Evolutionary conservation across 805 yeast species (phyloP).

Genomic region (Pichia deserticola): DNA sequence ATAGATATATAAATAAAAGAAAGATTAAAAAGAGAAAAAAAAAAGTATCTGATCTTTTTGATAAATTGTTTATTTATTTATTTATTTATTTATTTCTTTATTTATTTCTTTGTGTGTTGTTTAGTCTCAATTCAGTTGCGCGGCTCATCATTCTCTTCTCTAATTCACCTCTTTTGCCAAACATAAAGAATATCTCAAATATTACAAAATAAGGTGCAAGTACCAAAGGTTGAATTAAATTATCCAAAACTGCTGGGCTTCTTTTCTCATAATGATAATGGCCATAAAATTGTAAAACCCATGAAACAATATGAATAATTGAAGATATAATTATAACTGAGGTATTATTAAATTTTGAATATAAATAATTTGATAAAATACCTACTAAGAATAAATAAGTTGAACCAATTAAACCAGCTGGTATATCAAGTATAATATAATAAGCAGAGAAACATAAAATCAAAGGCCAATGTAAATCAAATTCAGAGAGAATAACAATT

Average conservation of each 20-base stretch:
- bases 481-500: conserved; percentile 27
- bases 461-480: conserved; percentile 30
- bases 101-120: no score
- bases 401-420: conserved; percentile 39
- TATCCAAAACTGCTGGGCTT: conserved; percentile 84
- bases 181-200: conserved; percentile 61
- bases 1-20: neutral
- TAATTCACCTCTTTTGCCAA: conserved; percentile 55
- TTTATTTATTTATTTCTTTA: no score
- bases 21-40: no score
- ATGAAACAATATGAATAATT: conserved; percentile 45
- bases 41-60: no score
- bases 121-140: conserved; percentile 30
- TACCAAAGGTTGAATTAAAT: conserved; percentile 74
- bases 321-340: conserved; percentile 26
- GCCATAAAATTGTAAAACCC: conserved; percentile 85
- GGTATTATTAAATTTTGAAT: conserved; percentile 9
- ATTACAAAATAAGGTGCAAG: conserved; percentile 87
- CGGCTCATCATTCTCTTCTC: conserved; percentile 41
- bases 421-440: conserved; percentile 51
- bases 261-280: conserved; percentile 76
- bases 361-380: conserved; percentile 13
- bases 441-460: conserved; percentile 46
- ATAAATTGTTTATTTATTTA: no score
- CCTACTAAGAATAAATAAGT: conserved; percentile 26